Conservation (phyloP, 306 rosid species). For the Cicer yamashitae region DNA sequence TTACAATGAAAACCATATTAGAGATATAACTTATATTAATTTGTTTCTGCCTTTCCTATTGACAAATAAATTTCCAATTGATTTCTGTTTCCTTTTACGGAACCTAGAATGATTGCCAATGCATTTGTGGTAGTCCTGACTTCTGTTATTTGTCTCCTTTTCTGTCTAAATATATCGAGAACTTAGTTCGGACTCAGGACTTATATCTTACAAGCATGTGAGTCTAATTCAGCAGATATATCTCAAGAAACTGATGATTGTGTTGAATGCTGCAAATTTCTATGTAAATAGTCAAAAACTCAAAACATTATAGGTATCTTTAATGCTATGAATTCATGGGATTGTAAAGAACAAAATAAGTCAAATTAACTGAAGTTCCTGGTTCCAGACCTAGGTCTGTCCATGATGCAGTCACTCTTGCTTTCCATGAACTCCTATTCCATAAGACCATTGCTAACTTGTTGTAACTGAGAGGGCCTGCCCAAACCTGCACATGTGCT, state of each 20-base stretch:
- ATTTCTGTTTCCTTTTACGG: conserved; percentile 3
- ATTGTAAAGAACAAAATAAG: not conserved
- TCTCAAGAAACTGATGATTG: not conserved
- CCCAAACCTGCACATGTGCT: conserved; percentile 67
- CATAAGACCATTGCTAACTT: conserved; percentile 63
- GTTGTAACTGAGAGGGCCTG: conserved; percentile 65
- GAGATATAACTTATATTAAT: conserved; percentile 17
- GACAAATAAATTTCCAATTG: not conserved
- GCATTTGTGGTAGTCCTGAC: conserved; percentile 14
- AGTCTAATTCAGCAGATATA: too few species aligned
- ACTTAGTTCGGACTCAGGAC: conserved; percentile 54
- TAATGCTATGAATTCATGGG: not conserved
- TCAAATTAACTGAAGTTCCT: conserved; percentile 43
- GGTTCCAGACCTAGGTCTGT: conserved; percentile 58
- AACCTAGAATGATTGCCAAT: not conserved
- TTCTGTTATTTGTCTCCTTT: conserved; percentile 3
- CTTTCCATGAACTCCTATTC: conserved; percentile 67
- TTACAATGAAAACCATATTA: conserved; percentile 7
- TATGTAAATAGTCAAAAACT: not conserved
- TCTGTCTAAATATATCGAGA: conserved; percentile 17
- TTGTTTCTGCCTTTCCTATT: conserved; percentile 22
- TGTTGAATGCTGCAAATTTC: conserved; percentile 62
- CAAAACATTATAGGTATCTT: not conserved
- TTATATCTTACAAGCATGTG: conserved; percentile 66
- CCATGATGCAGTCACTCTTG: conserved; percentile 63